phyloP scores from a whole-genome alignment of 2,329 filamentous ascomycete species.

The Sarocladium brachiariae region DNA sequence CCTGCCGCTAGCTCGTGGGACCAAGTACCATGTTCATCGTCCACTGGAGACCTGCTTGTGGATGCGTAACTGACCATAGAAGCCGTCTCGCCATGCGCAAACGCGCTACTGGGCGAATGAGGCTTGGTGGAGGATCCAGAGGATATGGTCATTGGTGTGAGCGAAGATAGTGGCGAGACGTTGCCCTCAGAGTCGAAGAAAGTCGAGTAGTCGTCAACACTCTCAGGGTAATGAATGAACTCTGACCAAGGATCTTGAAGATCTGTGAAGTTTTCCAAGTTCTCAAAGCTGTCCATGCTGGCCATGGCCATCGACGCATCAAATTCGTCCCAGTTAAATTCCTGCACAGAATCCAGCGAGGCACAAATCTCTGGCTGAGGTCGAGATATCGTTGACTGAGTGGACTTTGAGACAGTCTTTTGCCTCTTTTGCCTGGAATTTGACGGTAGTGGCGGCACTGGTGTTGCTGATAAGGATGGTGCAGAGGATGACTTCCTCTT shows the following conservation, averaged over 20 bases:
- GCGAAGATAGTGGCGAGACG: not conserved
- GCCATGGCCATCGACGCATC: not conserved
- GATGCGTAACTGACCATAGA: not conserved
- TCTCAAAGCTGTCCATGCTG: not conserved
- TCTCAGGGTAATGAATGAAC: slow-evolving; percentile 36
- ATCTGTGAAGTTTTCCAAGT: not conserved
- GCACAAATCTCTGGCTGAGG: not conserved
- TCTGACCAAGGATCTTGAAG: slow-evolving; percentile 34
- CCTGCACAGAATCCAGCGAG: not conserved
- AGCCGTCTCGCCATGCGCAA: not conserved
- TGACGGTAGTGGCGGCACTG: slow-evolving; percentile 10
- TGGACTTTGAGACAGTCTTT: not conserved
- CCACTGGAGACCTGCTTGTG: not conserved
- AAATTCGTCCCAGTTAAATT: slow-evolving; percentile 5
- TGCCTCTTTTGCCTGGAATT: slow-evolving; percentile 12
- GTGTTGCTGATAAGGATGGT: slow-evolving; percentile 8
- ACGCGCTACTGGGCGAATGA: not conserved
- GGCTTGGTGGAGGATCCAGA: not conserved
- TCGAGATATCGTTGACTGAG: not conserved
- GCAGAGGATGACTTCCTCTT: slow-evolving; percentile 36
- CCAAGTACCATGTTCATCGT: not conserved
- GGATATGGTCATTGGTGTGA: not conserved
- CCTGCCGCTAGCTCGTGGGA: not conserved
- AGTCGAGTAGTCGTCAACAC: not conserved
- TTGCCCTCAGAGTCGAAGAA: not conserved